Base-by-base conservation (phyloP, 306 rosid species). In the Casuarina glauca region DNA sequence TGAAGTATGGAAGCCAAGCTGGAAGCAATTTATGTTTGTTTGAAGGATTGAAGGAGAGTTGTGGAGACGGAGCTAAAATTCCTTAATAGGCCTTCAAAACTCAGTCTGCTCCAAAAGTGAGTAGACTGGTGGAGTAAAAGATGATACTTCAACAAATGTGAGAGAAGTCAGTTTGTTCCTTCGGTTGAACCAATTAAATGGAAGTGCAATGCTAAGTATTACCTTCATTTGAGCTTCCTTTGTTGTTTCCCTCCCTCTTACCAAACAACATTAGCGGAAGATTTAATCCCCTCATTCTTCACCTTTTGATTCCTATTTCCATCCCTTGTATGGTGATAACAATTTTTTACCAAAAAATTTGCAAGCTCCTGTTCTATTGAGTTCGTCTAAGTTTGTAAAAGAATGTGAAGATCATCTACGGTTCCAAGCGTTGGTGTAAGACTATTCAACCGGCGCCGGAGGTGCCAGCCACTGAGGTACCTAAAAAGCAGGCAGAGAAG, bases 381-480 rank as follows among this genome's bases (percentile, higher is more conserved):
- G 8, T 39, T 6, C 26, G 11, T 61, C 1, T 2, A 10, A 5
- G 69, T 38, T 45, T 36, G 36, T 38, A 15, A 38, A 41, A 63
- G 16, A 0, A 63, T 63, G 46, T 12, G 12, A 6, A 5, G 10
- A 5, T 39, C 46, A 17, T 38, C 46, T 63, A 3, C 16, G 15
- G 39, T 19, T 5, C 19, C 4, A 5, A 63, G 26, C 26, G 26
- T 20, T 20, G 26, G 26, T 20, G 26, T 20, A 20, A 20, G 26
- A 20, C 26, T 20, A 20, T 20, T 20, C 86, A 54, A 9, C 74
- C 86, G 13, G 74, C 74, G 75, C 83, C 51, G 77, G 88, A 80
- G 69, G 78, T 63, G n/a, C 74, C 77, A 32, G 82, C 50, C 73
- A 26, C 72, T 10, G 88, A 75, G 83, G 82, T 79, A 72, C 17